These are phyloP conservation scores for Diutina scorzettiae DNA, from an alignment of 1,139 yeast species.

Conservation along the genomic window DNA sequence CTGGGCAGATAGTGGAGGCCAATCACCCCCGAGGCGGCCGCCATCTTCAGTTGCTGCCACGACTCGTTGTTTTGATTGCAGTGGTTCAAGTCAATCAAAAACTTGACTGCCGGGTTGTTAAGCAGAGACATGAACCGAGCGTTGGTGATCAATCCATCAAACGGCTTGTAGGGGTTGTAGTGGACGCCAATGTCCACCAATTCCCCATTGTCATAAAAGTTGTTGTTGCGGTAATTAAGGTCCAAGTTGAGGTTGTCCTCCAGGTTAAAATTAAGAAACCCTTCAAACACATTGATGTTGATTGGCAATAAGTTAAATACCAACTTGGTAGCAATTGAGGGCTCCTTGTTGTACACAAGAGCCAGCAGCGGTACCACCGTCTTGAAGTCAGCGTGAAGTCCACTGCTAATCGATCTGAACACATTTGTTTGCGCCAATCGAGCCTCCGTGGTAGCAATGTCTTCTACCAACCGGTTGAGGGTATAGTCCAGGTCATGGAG, in stretches of 20 bases:
- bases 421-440: constrained; percentile 30
- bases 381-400: constrained; percentile 23
- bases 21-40: constrained; percentile 26
- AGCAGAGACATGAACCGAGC: constrained; percentile 25
- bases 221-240: constrained; percentile 30
- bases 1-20: constrained; percentile 26
- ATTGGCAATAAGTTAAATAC: constrained; percentile 23
- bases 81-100: constrained; percentile 24
- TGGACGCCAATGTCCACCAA: constrained; percentile 28
- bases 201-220: constrained; percentile 34
- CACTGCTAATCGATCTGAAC: constrained; percentile 26
- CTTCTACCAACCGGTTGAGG: constrained; percentile 25
- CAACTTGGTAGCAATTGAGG: constrained; percentile 27
- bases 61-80: constrained; percentile 27
- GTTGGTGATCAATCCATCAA: constrained; percentile 26
- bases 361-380: constrained; percentile 17
- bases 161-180: constrained; percentile 36
- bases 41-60: constrained; percentile 27
- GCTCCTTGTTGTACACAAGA: constrained; percentile 22
- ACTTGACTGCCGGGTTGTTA: constrained; percentile 29
- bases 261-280: constrained; percentile 25
- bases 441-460: constrained; percentile 16
- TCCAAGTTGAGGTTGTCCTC: constrained; percentile 29
- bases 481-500: constrained; percentile 33
- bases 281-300: constrained; percentile 25